Base-by-base conservation (phyloP, 164 flowering plant species). In the Hamamelis virginiana region DNA sequence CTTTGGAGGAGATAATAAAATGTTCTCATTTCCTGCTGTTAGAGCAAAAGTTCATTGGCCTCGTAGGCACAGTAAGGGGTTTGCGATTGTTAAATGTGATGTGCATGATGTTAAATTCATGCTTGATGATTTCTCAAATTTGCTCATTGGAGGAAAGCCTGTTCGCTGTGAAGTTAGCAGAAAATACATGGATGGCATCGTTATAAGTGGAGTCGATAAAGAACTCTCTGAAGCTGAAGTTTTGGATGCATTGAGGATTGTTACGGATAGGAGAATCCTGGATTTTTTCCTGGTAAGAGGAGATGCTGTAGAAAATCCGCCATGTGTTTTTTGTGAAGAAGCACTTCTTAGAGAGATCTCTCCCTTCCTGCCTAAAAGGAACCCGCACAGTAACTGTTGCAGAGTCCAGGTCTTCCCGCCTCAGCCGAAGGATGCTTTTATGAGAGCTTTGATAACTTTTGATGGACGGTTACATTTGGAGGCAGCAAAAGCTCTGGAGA, bases 401-500 rank as follows among this genome's bases (percentile, higher is more conserved):
- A 78, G 78, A 33, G 90, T 93, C 23, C 89, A 91, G 72, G 94
- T 96, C 27, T 83, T 85, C 28, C 78, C 79, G 6, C 89, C 97
- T 58, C 87, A 85, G 44, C 84, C 85, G 26, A 86, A 81, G 74
- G 93, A 89, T 78, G 52, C 64, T 59, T 75, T 66, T 66, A 81
- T 84, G 85, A 88, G 67, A 73, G 98, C 97, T 51, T 5, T 59
- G 44, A 82, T 96, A 21, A 86, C 81, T 38, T 96, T 96, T 76
- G 97, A 93, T 84, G 97, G 97, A 43, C 81, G 86, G 75, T 65
- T 93, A 50, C 94, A 93, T 86, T 80, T 91, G 83, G 97, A 91
- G 82, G 99, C 99, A 41, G 99, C 98, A 59, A 89, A 77, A 80
- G 99, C 99, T 52, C 81, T 96, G 84, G 91, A 96, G 79, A 83